Evolutionary conservation across 2,329 filamentous ascomycete species (phyloP), one percentile per base, ranked within the genome.

Genomic region (Trichoderma sp.): DNA sequence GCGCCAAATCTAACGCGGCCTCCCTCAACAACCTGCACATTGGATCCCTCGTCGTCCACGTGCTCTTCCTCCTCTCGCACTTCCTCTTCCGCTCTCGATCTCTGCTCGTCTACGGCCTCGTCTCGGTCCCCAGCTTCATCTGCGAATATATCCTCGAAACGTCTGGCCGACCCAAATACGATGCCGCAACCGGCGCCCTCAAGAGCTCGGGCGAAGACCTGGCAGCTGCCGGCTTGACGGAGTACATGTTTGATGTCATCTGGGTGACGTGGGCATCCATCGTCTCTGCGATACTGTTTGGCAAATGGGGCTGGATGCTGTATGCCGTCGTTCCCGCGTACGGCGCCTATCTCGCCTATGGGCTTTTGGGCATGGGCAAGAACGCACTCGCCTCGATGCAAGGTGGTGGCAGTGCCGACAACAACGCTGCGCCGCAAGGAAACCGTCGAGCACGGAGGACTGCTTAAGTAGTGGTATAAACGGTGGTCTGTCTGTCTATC

Each of bases 221-320:
- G 63, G 89, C 91, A 65, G 92, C 93, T 11, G 87, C 90, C 39
- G 96, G 96, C 5, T 82, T 99, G 83, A 98, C 95, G 13, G 96
- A 97, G 81, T 98, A 96, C 84, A 93, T 98, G 91, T 99, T 97
- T 86, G 96, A 99, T 81, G 88, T 97, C 60, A 84, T 97, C 65
- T 98, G 97, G 87, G 93, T 97, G 82, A 97, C 94, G 0, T 97
- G 94, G 90, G 89, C 88, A 13, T 91, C 90, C 66, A 83, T 93
- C 51, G 80, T 90, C 10, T 79, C 91, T n/a, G 94, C 90, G 16
- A 86, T 91, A 18, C 72, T 97, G 32, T 87, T 95, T 59, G 96
- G 96, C 4, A 94, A 97, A 78, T 90, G 90, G 82, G 92, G 82
- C 16, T 89, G 86, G 86, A 77, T 87, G 24, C 74, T 88, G 13